Evolutionary conservation across 768 basidiomycete species (phyloP).

Genomic region (Mycena polygramma): DNA sequence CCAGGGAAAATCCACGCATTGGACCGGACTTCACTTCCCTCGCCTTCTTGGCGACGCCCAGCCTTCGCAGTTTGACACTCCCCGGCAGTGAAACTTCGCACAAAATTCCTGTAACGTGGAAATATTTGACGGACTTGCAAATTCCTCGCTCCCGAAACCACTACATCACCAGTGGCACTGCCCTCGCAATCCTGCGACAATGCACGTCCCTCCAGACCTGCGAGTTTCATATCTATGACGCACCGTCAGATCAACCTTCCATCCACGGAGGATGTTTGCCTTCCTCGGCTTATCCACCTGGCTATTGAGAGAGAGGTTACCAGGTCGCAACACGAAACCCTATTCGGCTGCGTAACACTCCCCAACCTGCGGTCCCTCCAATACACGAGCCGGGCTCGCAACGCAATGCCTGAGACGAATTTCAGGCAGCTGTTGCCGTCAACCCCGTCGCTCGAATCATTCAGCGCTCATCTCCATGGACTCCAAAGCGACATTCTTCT

Average conservation of each 20-base stretch:
- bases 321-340: too few species aligned
- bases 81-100: not conserved
- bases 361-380: too few species aligned
- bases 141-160: too few species aligned
- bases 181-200: too few species aligned
- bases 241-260: not conserved
- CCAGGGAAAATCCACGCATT: not conserved
- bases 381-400: too few species aligned
- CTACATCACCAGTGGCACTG: too few species aligned
- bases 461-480: not conserved
- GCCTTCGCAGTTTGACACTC: not conserved
- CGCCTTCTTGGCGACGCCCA: not conserved
- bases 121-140: too few species aligned
- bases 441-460: not conserved
- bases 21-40: not conserved
- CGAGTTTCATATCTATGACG: not conserved
- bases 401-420: not conserved
- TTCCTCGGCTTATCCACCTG: not conserved
- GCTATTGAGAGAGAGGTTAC: not conserved
- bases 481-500: not conserved
- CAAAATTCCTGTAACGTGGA: not conserved
- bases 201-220: not conserved
- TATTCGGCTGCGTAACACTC: not conserved
- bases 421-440: not conserved
- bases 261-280: not conserved